Evolutionary conservation across 2,329 filamentous ascomycete species (phyloP).

Genomic region (Calonectria hawksworthii): DNA sequence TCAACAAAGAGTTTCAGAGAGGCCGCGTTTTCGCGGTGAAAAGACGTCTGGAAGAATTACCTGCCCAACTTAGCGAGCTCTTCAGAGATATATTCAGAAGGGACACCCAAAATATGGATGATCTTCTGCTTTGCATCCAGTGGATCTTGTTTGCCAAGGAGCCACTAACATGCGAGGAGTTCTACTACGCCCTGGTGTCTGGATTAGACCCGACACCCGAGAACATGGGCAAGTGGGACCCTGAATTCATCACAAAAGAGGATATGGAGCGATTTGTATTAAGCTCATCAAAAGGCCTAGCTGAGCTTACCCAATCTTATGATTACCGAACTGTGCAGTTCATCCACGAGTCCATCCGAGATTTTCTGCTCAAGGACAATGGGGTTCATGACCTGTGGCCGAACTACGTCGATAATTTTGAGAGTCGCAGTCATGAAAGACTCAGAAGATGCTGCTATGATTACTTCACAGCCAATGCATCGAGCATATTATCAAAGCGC

Average conservation of each 20-base stretch:
- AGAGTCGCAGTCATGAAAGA: not conserved
- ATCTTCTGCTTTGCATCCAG: constrained; percentile 61
- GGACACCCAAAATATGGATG: constrained; percentile 57
- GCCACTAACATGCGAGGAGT: constrained; percentile 58
- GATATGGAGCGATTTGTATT: not conserved
- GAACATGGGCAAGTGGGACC: constrained; percentile 44
- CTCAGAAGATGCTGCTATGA: not conserved
- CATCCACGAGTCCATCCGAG: not conserved
- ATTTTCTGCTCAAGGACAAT: not conserved
- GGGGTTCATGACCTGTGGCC: not conserved
- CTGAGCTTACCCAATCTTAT: not conserved
- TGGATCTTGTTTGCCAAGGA: constrained; percentile 66
- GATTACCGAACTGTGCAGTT: not conserved
- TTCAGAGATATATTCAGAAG: constrained; percentile 67
- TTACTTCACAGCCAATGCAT: not conserved
- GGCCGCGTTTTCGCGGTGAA: constrained; percentile 44
- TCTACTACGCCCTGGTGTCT: constrained; percentile 52
- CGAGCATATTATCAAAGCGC: not conserved
- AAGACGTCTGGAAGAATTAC: constrained; percentile 52
- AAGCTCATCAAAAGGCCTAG: not conserved
- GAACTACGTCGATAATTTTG: not conserved
- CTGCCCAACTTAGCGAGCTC: constrained; percentile 57
- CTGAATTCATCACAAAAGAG: not conserved
- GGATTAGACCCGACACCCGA: not conserved
- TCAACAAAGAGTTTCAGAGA: constrained; percentile 52